Evolutionary conservation across 176 grass and related monocot genomes (phyloP).

Genomic region (Triticum monococcum): DNA sequence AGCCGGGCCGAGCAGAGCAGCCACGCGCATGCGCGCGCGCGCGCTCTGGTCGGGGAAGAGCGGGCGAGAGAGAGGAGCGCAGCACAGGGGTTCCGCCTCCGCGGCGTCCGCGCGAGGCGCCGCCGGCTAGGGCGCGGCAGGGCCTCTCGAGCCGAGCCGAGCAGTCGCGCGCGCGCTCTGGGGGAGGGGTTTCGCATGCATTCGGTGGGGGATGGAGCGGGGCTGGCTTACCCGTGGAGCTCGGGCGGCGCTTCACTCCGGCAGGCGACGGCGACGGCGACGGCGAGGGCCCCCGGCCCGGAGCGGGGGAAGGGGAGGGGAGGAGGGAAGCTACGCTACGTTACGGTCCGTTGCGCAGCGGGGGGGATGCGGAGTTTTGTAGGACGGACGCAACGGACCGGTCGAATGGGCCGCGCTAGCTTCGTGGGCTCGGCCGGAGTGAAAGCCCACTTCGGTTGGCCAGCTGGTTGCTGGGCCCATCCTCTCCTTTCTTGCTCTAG

Average conservation of each 20-base stretch:
- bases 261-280: too few species aligned
- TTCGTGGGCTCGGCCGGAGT: background rate
- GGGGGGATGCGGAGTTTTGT: background rate
- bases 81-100: background rate
- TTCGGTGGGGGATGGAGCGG: background rate
- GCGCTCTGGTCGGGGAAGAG: background rate
- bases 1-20: too few species aligned
- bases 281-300: background rate
- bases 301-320: background rate
- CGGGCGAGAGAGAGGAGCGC: background rate
- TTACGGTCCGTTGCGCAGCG: background rate
- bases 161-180: too few species aligned
- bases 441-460: too few species aligned
- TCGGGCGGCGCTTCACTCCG: background rate
- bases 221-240: background rate
- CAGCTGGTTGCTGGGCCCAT: too few species aligned
- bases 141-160: background rate
- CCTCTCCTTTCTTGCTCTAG: too few species aligned
- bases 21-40: too few species aligned
- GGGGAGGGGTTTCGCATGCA: background rate
- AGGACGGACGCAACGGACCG: background rate
- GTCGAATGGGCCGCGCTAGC: background rate
- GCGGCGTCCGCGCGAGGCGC: background rate
- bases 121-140: background rate
- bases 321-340: background rate